Base-by-base conservation (phyloP, 176 grass and related monocot species). In the Avena eriantha region DNA sequence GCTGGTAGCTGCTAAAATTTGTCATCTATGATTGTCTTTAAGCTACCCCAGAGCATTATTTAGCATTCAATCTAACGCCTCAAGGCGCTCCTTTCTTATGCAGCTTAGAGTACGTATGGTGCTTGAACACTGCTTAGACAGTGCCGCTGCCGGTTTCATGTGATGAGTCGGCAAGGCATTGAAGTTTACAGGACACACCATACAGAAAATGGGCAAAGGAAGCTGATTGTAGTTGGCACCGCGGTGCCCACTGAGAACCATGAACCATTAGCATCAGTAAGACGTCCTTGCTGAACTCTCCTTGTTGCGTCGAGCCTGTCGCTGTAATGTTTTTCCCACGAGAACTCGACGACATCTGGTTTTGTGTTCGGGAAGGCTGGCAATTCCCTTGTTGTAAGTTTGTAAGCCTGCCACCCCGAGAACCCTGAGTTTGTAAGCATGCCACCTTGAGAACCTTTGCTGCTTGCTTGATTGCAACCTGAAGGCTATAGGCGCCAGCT, bases 81-180 rank as follows among this genome's bases (percentile, higher is more conserved):
- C 35, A 82, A 31, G 35, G 1, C 23, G 17, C 22, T 17, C 36
- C 57, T 59, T 29, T 43, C 17, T 77, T 86, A 10, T 90, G 73
- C 93, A 98, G 96, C 96, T 98, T 77, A 89, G 96, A 51, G 91
- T 92, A 55, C 85, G 92, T 16, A 98, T 86, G 90, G 88, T 95
- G 76, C 96, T 98, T 79, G 93, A 98, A 85, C 88, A 96, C 59
- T 96, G 92, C 61, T 33, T 85, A 33, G 96, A 94, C 78, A 88
- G 73, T n/a, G 33, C 69, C 0, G 82, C 87, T 5, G 89, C 89
- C 8, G 84, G 68, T 80, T 82, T 82, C 60, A 81, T 87, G 90
- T 87, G 83, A 87, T 47, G 47, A 84, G 19, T 73, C 11, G 2
- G 76, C 79, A 71, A 57, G 54, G 18, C 23, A 65, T n/a, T 7